A percentile compares a stretch with the other conserved stretches of the same genome.
Conservation (phyloP, 495 filamentous ascomycete species). For the Pyrenopolyporus hunteri region DNA sequence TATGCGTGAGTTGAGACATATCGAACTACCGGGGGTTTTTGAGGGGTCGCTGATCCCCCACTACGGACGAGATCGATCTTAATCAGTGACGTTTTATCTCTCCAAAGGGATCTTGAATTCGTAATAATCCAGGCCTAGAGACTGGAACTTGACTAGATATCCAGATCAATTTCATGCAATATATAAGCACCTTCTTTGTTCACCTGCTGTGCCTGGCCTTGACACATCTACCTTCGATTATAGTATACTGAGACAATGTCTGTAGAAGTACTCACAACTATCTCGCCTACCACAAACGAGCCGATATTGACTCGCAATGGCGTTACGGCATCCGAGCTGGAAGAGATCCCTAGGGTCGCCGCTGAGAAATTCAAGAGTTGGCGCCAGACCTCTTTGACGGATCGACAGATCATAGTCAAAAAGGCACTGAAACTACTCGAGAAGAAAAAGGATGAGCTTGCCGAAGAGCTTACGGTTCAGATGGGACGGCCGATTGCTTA, state of each 20-base stretch:
- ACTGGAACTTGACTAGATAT: not conserved
- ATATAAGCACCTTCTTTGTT: not conserved
- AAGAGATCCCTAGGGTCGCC: slow-evolving; percentile 67
- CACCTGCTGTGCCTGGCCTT: not conserved
- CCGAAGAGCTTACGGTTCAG: slow-evolving; percentile 83
- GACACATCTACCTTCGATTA: not conserved
- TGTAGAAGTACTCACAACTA: slow-evolving; percentile 81
- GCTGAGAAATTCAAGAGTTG: slow-evolving; percentile 74
- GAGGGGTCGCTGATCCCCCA: slow-evolving; percentile 36
- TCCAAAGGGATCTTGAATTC: not conserved
- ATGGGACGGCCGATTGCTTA: slow-evolving; percentile 94
- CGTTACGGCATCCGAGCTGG: slow-evolving; percentile 68
- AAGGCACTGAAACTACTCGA: slow-evolving; percentile 73
- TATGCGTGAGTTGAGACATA: not conserved
- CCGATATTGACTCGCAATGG: slow-evolving; percentile 77
- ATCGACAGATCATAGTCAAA: slow-evolving; percentile 76
- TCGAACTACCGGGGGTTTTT: slow-evolving; percentile 11
- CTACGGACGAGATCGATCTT: not conserved
- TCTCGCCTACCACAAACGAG: slow-evolving; percentile 85
- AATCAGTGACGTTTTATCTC: slow-evolving; percentile 30
- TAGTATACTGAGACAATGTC: slow-evolving; percentile 59
- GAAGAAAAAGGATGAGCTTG: slow-evolving; percentile 78
- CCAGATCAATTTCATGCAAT: not conserved
- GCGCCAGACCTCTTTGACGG: slow-evolving; percentile 65
- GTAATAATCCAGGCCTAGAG: slow-evolving; percentile 7